Conservation (phyloP, 192 early-diverging fungal genomes). For the Haplosporangium gracile region DNA sequence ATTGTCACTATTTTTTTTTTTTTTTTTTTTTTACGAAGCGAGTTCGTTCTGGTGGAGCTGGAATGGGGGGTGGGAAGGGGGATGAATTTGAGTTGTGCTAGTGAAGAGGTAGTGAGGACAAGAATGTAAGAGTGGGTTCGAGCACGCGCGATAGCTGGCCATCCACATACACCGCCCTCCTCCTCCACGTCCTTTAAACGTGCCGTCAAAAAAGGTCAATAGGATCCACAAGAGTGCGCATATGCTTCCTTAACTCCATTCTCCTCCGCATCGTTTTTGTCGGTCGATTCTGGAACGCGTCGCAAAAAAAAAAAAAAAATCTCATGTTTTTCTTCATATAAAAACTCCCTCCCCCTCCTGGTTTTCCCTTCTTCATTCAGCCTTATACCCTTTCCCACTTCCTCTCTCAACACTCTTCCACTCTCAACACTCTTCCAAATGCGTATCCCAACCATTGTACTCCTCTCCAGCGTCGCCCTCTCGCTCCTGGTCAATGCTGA, state of each 20-base stretch:
- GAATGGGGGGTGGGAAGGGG: too few species aligned
- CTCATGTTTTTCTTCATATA: background rate
- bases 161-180: background rate
- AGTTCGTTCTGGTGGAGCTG: constrained; percentile 2
- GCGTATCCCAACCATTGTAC: constrained; percentile 22
- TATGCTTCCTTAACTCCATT: background rate
- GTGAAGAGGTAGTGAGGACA: background rate
- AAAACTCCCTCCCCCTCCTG: background rate
- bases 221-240: too few species aligned
- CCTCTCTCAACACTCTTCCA: background rate
- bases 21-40: background rate
- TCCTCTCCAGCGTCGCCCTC: constrained; percentile 26
- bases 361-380: background rate
- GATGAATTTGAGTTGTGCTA: background rate
- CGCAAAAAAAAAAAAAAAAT: background rate
- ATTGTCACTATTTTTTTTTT: background rate
- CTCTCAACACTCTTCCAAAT: constrained; percentile 1
- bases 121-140: background rate
- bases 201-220: background rate
- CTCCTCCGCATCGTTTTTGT: too few species aligned
- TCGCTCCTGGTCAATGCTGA: constrained; percentile 20
- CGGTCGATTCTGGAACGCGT: constrained; percentile 18
- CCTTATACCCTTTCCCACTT: background rate
- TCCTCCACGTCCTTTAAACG: background rate
- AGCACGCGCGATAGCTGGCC: too few species aligned